Evolutionary conservation across 768 basidiomycete species (phyloP), one percentile per base, ranked within the genome.

Genomic region (Termitomyces sp.): DNA sequence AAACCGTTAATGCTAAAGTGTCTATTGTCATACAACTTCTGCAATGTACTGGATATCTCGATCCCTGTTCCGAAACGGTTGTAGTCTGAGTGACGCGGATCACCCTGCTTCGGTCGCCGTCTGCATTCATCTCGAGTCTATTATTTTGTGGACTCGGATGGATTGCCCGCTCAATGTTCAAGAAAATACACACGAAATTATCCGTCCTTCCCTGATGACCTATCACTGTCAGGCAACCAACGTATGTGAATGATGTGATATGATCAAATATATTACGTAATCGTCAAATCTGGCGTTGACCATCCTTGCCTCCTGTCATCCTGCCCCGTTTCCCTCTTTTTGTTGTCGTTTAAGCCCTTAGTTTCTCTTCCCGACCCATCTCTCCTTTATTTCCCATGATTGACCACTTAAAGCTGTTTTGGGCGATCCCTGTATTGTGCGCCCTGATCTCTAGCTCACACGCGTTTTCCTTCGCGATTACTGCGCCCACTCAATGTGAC

Each of bases 401-500:
- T 26, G 30, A 41, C 40, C 48, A 38, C 54, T n/a, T n/a, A 55
- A 43, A 30, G 28, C 35, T 52, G 2, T 33, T 52, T 2, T 62
- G 54, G 72, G 69, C 63, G 49, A 55, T 69, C 53, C 49, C 71
- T 46, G 41, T 61, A 61, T 61, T 63, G 63, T 67, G 57, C 66
- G 61, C 59, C 36, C 58, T 63, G 26, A 55, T 61, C 55, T 62
- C 65, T 36, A 18, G 65, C 57, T 67, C 63, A 20, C 33, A 41
- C 52, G 80, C 77, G 24, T 86, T 88, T 74, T 66, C 74, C 60
- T 78, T 83, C 65, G 70, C 72, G 32, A 58, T 68, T 28, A 66
- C 68, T 9, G 54, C 71, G 10, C 79, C 85, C 5, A 76, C 83
- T 0, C 71, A 85, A 66, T 92, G 90, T 66, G 87, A 82, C 60